Evolutionary conservation across 2,329 filamentous ascomycete species (phyloP).

Genomic region (Cladosporium sp.): DNA sequence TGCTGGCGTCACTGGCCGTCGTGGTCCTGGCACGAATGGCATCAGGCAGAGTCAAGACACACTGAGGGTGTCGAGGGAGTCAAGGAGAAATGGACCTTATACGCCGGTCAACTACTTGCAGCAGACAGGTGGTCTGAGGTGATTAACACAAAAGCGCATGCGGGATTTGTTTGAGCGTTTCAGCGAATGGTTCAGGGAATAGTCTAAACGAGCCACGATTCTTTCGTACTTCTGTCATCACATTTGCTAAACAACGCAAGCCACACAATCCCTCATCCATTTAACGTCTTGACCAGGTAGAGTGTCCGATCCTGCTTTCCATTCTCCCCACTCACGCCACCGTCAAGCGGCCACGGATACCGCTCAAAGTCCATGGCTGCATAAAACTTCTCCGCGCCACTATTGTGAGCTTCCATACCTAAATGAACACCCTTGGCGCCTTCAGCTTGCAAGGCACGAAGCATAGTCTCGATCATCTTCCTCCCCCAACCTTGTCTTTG

Average conservation of each 20-base stretch:
- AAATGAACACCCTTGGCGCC: slow-evolving; percentile 33
- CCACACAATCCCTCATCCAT: background rate
- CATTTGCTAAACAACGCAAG: background rate
- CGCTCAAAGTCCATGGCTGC: slow-evolving; percentile 4
- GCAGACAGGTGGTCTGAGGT: background rate
- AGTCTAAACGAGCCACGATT: slow-evolving; percentile 1
- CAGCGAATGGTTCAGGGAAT: background rate
- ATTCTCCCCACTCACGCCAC: slow-evolving; percentile 6
- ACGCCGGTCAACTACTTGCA: background rate
- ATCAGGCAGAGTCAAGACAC: slow-evolving; percentile 7
- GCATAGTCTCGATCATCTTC: slow-evolving; percentile 26
- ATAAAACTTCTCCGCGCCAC: slow-evolving; percentile 21
- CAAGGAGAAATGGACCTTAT: background rate
- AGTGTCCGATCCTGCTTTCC: background rate
- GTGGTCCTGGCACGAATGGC: background rate
- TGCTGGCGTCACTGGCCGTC: slow-evolving; percentile 5
- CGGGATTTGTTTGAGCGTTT: background rate
- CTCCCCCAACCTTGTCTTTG: slow-evolving; percentile 32
- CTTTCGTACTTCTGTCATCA: background rate
- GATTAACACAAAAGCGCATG: background rate
- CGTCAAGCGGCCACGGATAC: background rate
- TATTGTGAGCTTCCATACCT: slow-evolving; percentile 33
- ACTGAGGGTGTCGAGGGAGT: background rate
- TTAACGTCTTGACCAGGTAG: slow-evolving; percentile 1
- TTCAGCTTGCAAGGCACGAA: slow-evolving; percentile 20